Evolutionary conservation across 805 yeast species (phyloP).

Genomic region (Candida namnaoensis): DNA sequence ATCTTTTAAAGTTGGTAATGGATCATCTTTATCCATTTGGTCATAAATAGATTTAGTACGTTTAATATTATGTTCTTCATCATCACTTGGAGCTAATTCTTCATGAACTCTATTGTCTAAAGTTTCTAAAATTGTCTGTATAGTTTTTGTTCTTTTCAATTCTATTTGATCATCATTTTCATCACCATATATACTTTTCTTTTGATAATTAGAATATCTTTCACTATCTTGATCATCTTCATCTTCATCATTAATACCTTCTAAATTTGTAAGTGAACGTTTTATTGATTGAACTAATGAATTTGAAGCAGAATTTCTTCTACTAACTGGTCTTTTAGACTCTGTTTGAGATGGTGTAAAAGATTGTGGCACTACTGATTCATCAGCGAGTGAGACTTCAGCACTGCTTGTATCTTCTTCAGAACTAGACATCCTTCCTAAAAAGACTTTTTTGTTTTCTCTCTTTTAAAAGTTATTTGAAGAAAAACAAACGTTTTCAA

Average conservation of each 20-base stretch:
- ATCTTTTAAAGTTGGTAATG: conserved; percentile 24
- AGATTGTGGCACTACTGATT: no score
- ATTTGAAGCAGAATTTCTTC: no score
- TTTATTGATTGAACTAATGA: no score
- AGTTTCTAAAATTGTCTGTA: conserved; percentile 33
- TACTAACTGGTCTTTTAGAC: no score
- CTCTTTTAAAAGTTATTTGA: no score
- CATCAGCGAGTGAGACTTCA: no score
- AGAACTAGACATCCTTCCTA: no score
- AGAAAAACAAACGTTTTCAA: no score
- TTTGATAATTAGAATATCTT: conserved; percentile 5
- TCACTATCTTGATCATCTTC: background rate
- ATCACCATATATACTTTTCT: conserved; percentile 31
- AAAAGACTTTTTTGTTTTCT: no score
- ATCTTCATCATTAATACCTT: background rate
- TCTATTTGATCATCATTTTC: conserved; percentile 26
- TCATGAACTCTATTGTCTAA: conserved; percentile 14
- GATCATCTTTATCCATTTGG: conserved; percentile 13
- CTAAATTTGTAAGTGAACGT: background rate
- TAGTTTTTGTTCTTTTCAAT: conserved; percentile 33
- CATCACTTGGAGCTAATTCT: conserved; percentile 9
- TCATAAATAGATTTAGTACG: conserved; percentile 7
- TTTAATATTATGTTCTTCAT: background rate
- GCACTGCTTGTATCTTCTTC: no score
- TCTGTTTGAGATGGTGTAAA: no score